These are phyloP conservation scores for Bidens hawaiensis DNA, from an alignment of 140 eudicot genomes.

Conservation along the genomic window DNA sequence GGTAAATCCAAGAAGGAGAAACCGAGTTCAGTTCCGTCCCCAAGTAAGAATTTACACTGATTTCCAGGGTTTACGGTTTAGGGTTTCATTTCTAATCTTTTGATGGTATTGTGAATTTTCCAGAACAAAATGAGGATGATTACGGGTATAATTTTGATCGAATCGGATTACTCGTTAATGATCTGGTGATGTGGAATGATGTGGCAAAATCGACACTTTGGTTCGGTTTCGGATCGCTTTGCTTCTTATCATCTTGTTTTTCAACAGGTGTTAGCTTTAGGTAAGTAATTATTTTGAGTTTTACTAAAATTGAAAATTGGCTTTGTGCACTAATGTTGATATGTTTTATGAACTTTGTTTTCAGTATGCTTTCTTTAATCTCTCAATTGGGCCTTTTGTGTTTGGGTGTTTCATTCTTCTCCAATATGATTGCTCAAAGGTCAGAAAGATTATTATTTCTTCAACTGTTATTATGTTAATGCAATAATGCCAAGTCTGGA, in stretches of 20 bases:
- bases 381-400: slow-evolving; percentile 76
- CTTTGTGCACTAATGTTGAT: not conserved
- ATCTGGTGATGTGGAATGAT: slow-evolving; percentile 90
- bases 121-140: slow-evolving; percentile 43
- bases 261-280: slow-evolving; percentile 63
- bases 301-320: not conserved
- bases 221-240: slow-evolving; percentile 90
- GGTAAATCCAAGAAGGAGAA: slow-evolving; percentile 67
- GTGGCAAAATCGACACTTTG: slow-evolving; percentile 89
- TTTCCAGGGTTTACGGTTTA: no score
- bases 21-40: slow-evolving; percentile 36
- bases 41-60: slow-evolving; percentile 47
- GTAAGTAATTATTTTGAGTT: slow-evolving; percentile 28
- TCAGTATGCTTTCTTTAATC: slow-evolving; percentile 62
- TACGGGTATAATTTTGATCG: slow-evolving; percentile 58
- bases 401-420: slow-evolving; percentile 68
- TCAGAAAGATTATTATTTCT: slow-evolving; percentile 9
- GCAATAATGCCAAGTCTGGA: not conserved
- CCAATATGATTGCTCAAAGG: slow-evolving; percentile 61
- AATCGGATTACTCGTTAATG: slow-evolving; percentile 53
- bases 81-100: not conserved
- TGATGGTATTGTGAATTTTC: slow-evolving; percentile 8
- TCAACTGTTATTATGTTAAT: not conserved
- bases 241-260: slow-evolving; percentile 90
- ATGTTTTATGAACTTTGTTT: slow-evolving; percentile 4